phyloP scores from a whole-genome alignment of 768 basidiomycete species.

The Sarcodon aspratus region DNA sequence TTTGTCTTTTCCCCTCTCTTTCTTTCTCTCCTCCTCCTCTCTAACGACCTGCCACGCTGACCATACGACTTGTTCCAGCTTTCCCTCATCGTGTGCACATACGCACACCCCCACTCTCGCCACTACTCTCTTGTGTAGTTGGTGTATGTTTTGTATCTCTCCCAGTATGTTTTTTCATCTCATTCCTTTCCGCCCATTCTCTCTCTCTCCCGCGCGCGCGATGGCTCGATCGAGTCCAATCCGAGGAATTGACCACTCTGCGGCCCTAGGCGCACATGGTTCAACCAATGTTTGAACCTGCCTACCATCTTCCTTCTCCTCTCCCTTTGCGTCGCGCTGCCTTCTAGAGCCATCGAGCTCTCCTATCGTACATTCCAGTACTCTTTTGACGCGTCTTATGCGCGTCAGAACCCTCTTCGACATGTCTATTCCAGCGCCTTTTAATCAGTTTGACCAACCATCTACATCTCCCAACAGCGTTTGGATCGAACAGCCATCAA shows the following conservation, averaged over 20 bases:
- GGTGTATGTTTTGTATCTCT: constrained; percentile 3
- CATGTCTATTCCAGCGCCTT: constrained; percentile 5
- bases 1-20: constrained; percentile 12
- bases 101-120: constrained; percentile 3
- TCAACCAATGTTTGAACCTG: constrained; percentile 1
- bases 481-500: constrained; percentile 32
- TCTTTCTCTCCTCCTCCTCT: constrained; percentile 14
- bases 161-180: neutral
- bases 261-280: neutral
- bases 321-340: neutral
- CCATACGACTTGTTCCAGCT: constrained; percentile 5
- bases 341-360: neutral
- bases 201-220: constrained; percentile 7
- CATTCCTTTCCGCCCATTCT: constrained; percentile 1
- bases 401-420: too few relatives aligned
- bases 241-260: too few relatives aligned
- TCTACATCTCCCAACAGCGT: constrained; percentile 23
- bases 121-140: constrained; percentile 6
- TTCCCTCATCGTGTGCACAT: constrained; percentile 1
- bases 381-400: too few relatives aligned
- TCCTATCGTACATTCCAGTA: neutral
- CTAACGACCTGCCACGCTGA: constrained; percentile 15
- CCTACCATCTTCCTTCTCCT: neutral
- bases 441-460: constrained; percentile 11
- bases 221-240: too few relatives aligned